Conservation (phyloP, 2,329 filamentous ascomycete species). For the Venturiaceae sp. region DNA sequence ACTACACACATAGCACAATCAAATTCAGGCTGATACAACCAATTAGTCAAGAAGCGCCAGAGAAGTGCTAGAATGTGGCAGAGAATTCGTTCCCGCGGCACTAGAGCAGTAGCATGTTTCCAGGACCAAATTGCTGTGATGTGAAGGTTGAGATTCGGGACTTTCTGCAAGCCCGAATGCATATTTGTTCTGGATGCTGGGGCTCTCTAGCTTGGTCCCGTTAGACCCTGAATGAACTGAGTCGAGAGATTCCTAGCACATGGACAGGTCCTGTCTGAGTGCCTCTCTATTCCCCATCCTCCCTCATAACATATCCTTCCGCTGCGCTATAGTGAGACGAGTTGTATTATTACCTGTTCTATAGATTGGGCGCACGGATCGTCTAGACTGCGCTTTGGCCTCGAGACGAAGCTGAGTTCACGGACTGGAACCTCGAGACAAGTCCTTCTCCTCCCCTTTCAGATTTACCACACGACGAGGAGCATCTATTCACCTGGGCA, state of each 20-base stretch:
- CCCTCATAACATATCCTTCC: neutral
- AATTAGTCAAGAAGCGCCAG: neutral
- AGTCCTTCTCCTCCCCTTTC: neutral
- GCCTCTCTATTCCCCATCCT: neutral
- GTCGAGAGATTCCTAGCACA: neutral
- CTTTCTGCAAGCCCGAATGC: neutral
- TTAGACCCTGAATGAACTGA: neutral
- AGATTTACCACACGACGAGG: neutral
- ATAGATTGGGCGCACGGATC: neutral
- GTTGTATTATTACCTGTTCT: slow-evolving; percentile 2
- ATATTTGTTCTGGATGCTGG: neutral
- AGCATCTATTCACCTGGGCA: slow-evolving; percentile 1
- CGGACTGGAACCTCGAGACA: neutral
- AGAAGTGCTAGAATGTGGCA: neutral
- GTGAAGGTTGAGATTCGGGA: neutral
- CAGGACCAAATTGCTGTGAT: neutral
- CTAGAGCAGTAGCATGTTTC: neutral
- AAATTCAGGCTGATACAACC: neutral
- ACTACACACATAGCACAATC: neutral
- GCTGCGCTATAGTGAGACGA: neutral
- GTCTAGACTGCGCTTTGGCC: neutral
- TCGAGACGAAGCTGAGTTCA: neutral
- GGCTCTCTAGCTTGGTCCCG: neutral
- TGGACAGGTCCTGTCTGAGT: neutral
- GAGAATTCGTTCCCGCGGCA: neutral